phyloP scores from a whole-genome alignment of 495 filamentous ascomycete species.

The Xylaria grammica region DNA sequence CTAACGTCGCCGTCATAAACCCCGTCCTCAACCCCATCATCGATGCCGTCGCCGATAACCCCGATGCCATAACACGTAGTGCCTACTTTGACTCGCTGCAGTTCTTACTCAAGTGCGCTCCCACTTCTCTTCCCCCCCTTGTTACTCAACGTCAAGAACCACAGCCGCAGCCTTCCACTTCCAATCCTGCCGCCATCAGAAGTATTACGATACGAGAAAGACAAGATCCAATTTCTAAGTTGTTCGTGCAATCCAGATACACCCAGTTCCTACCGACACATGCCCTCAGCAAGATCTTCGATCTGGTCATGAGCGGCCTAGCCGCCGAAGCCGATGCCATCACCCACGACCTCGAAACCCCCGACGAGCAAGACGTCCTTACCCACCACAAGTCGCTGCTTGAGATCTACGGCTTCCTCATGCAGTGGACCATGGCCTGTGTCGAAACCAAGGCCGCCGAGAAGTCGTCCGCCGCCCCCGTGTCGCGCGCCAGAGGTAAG shows the following conservation, averaged over 20 bases:
- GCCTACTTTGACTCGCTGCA: conserved; percentile 89
- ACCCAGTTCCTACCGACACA: conserved; percentile 78
- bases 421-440: conserved; percentile 92
- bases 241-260: conserved; percentile 76
- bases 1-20: conserved; percentile 75
- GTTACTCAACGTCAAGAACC: conserved; percentile 35
- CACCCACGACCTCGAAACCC: conserved; percentile 80
- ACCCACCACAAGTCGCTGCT: conserved; percentile 87
- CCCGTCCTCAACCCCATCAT: conserved; percentile 88
- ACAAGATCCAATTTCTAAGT: conserved; percentile 59
- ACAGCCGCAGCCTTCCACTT: background rate
- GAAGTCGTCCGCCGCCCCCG: conserved; percentile 74
- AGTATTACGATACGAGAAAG: conserved; percentile 27
- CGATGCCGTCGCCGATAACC: conserved; percentile 89
- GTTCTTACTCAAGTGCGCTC: conserved; percentile 93
- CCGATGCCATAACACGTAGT: conserved; percentile 80
- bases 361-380: conserved; percentile 84
- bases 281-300: conserved; percentile 89
- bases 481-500: conserved; percentile 76
- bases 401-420: conserved; percentile 91
- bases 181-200: conserved; percentile 7
- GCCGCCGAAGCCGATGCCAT: conserved; percentile 88
- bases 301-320: conserved; percentile 90
- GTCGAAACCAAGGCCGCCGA: conserved; percentile 93
- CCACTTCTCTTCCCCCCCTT: conserved; percentile 57